Evolutionary conservation across 306 rosid genomes (phyloP).

Genomic region (Cucurbita pepo): DNA sequence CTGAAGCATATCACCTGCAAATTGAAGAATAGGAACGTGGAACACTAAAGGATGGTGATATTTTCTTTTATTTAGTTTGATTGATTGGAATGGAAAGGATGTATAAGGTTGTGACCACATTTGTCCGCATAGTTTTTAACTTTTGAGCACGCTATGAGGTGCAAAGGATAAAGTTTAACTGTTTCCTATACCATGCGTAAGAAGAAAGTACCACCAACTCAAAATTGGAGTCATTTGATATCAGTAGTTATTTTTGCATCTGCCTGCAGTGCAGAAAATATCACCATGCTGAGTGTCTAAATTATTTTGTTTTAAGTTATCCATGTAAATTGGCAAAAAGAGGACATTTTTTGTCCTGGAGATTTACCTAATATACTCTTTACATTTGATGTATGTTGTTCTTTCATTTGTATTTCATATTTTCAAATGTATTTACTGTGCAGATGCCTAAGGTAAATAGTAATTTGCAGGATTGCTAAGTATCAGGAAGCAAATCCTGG

Average conservation of each 20-base stretch:
- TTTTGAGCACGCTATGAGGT: not conserved
- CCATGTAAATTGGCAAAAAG: not conserved
- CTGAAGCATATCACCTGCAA: too few relatives aligned
- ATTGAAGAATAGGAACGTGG: too few relatives aligned
- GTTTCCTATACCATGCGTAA: not conserved
- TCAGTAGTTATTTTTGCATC: not conserved
- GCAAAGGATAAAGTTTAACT: not conserved
- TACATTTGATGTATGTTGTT: not conserved
- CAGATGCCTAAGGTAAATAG: not conserved
- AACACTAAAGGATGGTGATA: too few relatives aligned
- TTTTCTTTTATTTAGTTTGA: too few relatives aligned
- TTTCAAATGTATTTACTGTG: not conserved
- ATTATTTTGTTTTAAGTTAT: not conserved
- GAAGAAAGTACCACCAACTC: not conserved
- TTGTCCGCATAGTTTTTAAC: not conserved
- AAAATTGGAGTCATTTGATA: not conserved
- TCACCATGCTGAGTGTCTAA: not conserved
- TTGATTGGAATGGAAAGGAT: too few relatives aligned
- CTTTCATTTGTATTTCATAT: not conserved
- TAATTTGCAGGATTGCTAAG: slow-evolving; percentile 46
- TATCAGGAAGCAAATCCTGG: slow-evolving; percentile 75
- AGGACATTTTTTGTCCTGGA: not conserved
- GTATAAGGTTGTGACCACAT: too few relatives aligned
- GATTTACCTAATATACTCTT: not conserved
- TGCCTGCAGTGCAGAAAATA: not conserved